Percentiles rank a stretch among this genome's conserved stretches.
Conservation (phyloP, 208 protist genomes). For the Acanthamoeba triangularis region DNA sequence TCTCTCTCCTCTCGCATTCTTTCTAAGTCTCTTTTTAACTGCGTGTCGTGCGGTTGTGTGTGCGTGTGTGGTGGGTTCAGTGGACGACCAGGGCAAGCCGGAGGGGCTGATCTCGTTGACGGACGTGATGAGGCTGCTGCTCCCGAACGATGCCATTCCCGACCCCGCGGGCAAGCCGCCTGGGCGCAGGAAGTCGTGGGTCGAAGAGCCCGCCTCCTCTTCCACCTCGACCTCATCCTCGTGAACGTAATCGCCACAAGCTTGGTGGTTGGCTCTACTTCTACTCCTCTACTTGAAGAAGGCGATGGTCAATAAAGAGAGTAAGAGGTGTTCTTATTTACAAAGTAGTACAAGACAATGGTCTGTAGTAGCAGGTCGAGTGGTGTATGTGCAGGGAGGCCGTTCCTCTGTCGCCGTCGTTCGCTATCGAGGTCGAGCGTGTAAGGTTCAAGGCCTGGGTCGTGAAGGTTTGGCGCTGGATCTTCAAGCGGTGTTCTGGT, state of each 20-base stretch:
- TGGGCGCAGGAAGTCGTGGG: conserved; percentile 39
- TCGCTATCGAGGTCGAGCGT: neutral
- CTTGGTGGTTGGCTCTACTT: neutral
- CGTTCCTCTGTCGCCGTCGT: neutral
- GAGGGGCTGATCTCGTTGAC: conserved; percentile 36
- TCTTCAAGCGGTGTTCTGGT: neutral
- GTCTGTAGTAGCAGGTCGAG: neutral
- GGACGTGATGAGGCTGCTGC: conserved; percentile 72
- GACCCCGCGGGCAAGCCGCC: conserved; percentile 27
- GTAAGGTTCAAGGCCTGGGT: neutral
- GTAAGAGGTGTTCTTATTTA: no score
- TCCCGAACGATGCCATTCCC: conserved; percentile 16
- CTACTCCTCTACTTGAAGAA: neutral
- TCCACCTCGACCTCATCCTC: neutral
- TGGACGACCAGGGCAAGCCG: conserved; percentile 25
- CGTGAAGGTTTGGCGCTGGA: neutral
- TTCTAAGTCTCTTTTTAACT: neutral
- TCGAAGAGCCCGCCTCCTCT: neutral
- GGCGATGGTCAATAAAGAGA: neutral
- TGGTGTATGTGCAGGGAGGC: neutral
- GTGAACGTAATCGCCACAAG: neutral
- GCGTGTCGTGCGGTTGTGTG: neutral
- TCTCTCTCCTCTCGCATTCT: neutral
- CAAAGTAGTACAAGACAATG: no score
- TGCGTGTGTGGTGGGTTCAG: neutral